Conservation (phyloP, 148 eudicot genomes). For the Fallopia convolvulus region DNA sequence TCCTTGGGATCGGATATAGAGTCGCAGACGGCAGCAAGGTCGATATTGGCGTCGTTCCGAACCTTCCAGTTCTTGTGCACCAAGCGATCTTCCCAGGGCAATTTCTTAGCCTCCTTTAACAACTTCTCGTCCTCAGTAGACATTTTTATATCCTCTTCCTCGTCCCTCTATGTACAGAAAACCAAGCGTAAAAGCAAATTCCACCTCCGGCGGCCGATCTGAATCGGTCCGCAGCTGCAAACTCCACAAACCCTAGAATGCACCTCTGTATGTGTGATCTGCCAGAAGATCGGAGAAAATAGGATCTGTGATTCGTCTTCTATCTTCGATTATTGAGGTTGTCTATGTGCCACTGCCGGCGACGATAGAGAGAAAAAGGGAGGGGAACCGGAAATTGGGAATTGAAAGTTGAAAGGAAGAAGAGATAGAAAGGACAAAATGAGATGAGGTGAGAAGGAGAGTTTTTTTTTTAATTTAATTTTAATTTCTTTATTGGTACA, state of each 20-base stretch:
- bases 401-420: neutral
- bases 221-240: conserved; percentile 7
- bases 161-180: neutral
- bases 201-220: neutral
- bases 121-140: conserved; percentile 91
- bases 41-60: conserved; percentile 91
- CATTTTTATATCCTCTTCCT: conserved; percentile 24
- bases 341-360: conserved; percentile 7
- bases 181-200: neutral
- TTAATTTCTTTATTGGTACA: neutral
- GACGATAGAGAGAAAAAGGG: conserved; percentile 11
- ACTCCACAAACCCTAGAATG: conserved; percentile 11
- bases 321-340: neutral
- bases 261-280: neutral
- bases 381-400: neutral
- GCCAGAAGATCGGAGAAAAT: neutral
- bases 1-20: conserved; percentile 92
- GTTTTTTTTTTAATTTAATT: conserved; percentile 1
- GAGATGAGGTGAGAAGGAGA: conserved; percentile 9
- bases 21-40: conserved; percentile 64
- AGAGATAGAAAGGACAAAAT: conserved; percentile 14
- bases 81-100: conserved; percentile 98
- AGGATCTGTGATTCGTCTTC: neutral
- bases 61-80: conserved; percentile 95
- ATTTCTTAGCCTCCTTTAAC: conserved; percentile 94